Evolutionary conservation across 805 yeast genomes (phyloP).

Genomic region (Starmerella powellii): DNA sequence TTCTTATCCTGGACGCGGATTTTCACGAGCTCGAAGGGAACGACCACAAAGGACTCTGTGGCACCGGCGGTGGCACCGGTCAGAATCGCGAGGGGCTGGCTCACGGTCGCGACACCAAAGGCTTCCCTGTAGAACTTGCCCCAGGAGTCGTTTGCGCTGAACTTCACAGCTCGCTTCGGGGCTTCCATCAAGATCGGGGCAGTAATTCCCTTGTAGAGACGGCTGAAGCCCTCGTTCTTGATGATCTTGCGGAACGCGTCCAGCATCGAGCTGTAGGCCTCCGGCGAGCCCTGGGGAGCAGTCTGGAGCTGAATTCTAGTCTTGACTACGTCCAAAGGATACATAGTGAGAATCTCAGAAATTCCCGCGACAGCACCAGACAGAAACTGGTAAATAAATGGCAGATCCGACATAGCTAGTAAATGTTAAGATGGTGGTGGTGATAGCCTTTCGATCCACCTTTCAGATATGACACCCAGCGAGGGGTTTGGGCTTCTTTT

Average conservation of each 20-base stretch:
- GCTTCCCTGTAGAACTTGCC: slow-evolving; percentile 63
- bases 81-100: slow-evolving; percentile 71
- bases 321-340: slow-evolving; percentile 93
- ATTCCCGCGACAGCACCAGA: slow-evolving; percentile 96
- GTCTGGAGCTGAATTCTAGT: slow-evolving; percentile 89
- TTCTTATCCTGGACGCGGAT: slow-evolving; percentile 85
- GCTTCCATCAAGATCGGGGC: slow-evolving; percentile 99
- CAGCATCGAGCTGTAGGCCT: slow-evolving; percentile 66
- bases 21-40: slow-evolving; percentile 92
- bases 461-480: too few relatives aligned
- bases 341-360: slow-evolving; percentile 88
- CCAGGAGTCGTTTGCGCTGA: slow-evolving; percentile 97
- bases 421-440: neutral
- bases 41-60: slow-evolving; percentile 90
- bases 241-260: slow-evolving; percentile 77
- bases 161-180: slow-evolving; percentile 96
- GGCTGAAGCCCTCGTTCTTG: slow-evolving; percentile 68
- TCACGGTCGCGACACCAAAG: slow-evolving; percentile 60
- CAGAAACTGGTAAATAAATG: slow-evolving; percentile 80
- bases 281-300: slow-evolving; percentile 29
- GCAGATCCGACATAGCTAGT: slow-evolving; percentile 33
- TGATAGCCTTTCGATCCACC: neutral
- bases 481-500: too few relatives aligned
- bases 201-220: slow-evolving; percentile 83
- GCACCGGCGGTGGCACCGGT: slow-evolving; percentile 99